Base-by-base conservation (phyloP, 2,329 filamentous ascomycete species). In the Ilyonectria robusta region DNA sequence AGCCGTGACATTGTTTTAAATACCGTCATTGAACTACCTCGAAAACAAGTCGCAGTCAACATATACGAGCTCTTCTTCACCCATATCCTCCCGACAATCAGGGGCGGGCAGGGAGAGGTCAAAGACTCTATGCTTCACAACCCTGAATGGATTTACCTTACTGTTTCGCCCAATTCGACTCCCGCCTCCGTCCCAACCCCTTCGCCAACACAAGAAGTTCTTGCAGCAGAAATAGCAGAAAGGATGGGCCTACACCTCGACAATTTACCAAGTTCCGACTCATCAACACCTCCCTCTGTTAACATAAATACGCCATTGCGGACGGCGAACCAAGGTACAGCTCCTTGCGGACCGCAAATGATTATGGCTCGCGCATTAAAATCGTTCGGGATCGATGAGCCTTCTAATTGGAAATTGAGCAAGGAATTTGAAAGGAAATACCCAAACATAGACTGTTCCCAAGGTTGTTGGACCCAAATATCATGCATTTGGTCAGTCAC, bases 361-460 rank as follows among this genome's bases (percentile, higher is more conserved):
- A 44, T 15, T 2, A 35, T 62, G 26, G n/a, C 48, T 6, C 37
- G 29, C 15, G 35, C 37, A 9, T n/a, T 60, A 1, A 2, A n/a
- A 6, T 6, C 37, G 13, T 62, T 62, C 37, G 59, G 59, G 3
- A 54, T 62, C 4, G 59, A 62, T 23, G 9, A 62, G 46, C 47
- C 48, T 3, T 40, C 23, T 10, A 47, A 56, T 9, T 64, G 61
- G 61, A 64, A 58, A 21, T 7, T 64, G 13, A 59, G 61, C 26
- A 64, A 44, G 35, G 61, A 54, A 7, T 64, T 64, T 47, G 54
- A 35, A 31, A 58, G 55, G 4, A 59, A 47, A 59, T 59, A 64
- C 21, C 23, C 46, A 2, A n/a, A 42, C n/a, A 10, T 64, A 3
- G 54, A 64, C 40, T 64, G 61, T 31, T 60, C 58, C 7, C 47